A percentile compares a stretch with the other conserved stretches of the same genome.
Evolutionary conservation across 129 eudicot genomes (phyloP).

Genomic region (Centella asiatica): DNA sequence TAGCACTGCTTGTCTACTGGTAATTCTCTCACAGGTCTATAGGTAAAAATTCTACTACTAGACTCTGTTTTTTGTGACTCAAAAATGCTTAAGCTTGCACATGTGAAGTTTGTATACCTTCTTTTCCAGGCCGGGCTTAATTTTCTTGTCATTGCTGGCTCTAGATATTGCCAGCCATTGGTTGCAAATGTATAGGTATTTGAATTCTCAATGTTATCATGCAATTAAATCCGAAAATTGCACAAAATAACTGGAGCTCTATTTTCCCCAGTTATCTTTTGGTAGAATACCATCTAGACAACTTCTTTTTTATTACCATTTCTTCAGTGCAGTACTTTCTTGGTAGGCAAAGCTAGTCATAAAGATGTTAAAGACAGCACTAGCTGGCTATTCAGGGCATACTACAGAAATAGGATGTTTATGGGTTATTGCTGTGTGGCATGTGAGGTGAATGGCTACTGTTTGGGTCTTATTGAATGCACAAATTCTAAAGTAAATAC

Average conservation of each 20-base stretch:
- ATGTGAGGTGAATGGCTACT: constrained; percentile 58
- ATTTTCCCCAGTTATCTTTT: not conserved
- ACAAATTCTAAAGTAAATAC: not conserved
- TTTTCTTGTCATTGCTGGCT: constrained; percentile 88
- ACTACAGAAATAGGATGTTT: constrained; percentile 79
- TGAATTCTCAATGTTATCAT: not conserved
- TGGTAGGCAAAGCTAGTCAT: constrained; percentile 86
- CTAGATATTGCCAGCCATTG: constrained; percentile 95
- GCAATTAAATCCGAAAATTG: not conserved
- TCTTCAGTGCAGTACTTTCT: constrained; percentile 66
- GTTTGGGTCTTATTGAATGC: not conserved
- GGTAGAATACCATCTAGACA: not conserved
- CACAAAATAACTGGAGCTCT: not conserved
- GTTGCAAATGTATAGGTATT: constrained; percentile 97
- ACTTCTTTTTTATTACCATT: constrained; percentile 5
- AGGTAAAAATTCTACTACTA: constrained; percentile 27
- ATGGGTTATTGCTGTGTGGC: constrained; percentile 92
- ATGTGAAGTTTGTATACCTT: constrained; percentile 3
- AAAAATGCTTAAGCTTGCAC: constrained; percentile 3
- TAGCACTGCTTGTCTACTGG: constrained; percentile 93
- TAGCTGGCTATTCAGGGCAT: constrained; percentile 77
- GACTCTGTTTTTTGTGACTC: not conserved
- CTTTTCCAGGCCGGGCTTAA: constrained; percentile 72
- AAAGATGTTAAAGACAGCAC: constrained; percentile 96
- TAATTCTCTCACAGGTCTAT: constrained; percentile 86